Evolutionary conservation across 192 early-diverging fungal species (phyloP).

Genomic region (Backusella parvicylindrica): DNA sequence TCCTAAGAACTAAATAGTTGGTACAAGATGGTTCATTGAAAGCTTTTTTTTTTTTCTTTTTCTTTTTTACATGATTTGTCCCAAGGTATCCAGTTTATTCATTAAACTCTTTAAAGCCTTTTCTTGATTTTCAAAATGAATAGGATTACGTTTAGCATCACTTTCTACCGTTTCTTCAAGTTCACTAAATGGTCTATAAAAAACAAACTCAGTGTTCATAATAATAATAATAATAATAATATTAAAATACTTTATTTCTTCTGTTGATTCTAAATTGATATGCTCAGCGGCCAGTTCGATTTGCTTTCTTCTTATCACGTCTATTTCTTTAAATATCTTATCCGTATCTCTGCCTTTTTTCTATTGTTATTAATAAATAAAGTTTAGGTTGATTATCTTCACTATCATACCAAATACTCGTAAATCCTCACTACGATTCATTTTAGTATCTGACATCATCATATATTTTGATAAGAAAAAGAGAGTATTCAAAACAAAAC

Average conservation of each 20-base stretch:
- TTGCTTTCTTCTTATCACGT: conserved; percentile 25
- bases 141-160: conserved; percentile 11
- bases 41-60: background rate
- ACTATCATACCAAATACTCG: conserved; percentile 12
- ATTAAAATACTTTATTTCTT: background rate
- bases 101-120: background rate
- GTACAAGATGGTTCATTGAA: too few species aligned
- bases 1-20: too few species aligned
- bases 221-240: background rate
- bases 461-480: background rate
- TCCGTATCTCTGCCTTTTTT: conserved; percentile 16
- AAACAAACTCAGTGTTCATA: background rate
- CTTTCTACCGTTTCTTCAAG: conserved; percentile 12
- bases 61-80: conserved; percentile 10
- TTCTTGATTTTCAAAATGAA: conserved; percentile 14
- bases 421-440: background rate
- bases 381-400: background rate
- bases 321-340: conserved; percentile 22
- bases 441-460: background rate
- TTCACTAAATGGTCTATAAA: background rate
- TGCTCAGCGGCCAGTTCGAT: conserved; percentile 26
- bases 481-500: too few species aligned
- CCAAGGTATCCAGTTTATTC: conserved; percentile 11
- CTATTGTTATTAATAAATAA: background rate
- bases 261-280: conserved; percentile 15